Conservation (phyloP, 2,329 filamentous ascomycete species). For the Metarhizium guizhouense region DNA sequence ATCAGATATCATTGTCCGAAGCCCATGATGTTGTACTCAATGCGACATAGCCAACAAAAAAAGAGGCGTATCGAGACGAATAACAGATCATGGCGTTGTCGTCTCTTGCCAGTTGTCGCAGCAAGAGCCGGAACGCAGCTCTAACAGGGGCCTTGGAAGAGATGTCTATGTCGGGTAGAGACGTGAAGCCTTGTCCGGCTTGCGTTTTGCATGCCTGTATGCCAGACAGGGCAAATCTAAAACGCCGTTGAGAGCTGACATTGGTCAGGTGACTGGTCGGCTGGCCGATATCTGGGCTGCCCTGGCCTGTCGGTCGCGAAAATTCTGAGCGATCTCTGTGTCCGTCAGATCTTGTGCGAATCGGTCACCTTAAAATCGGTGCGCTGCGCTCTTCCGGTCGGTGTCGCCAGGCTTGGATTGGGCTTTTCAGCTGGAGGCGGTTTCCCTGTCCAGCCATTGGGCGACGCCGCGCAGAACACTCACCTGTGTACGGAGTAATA, state of each 20-base stretch:
- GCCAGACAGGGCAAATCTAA: not conserved
- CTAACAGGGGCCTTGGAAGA: not conserved
- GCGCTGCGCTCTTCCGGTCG: not conserved
- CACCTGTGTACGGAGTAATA: not conserved
- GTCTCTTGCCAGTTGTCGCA: not conserved
- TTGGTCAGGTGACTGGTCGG: not conserved
- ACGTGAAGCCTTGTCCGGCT: too few relatives aligned
- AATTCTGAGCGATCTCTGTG: constrained; percentile 3
- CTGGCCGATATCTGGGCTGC: not conserved
- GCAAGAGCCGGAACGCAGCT: not conserved
- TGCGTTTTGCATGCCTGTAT: not conserved
- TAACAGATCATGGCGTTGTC: not conserved
- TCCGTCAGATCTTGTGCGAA: constrained; percentile 7
- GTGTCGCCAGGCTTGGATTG: not conserved
- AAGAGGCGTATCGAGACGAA: not conserved
- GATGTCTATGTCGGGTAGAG: not conserved
- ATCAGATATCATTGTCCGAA: not conserved
- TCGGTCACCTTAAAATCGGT: constrained; percentile 3
- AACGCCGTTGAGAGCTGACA: not conserved
- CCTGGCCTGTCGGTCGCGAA: not conserved
- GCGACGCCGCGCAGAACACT: not conserved
- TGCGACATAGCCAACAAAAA: not conserved
- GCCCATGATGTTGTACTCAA: not conserved
- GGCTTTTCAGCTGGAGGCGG: not conserved
- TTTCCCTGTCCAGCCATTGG: not conserved